phyloP scores from a whole-genome alignment of 768 basidiomycete species.

The Termitomyces sp. region DNA sequence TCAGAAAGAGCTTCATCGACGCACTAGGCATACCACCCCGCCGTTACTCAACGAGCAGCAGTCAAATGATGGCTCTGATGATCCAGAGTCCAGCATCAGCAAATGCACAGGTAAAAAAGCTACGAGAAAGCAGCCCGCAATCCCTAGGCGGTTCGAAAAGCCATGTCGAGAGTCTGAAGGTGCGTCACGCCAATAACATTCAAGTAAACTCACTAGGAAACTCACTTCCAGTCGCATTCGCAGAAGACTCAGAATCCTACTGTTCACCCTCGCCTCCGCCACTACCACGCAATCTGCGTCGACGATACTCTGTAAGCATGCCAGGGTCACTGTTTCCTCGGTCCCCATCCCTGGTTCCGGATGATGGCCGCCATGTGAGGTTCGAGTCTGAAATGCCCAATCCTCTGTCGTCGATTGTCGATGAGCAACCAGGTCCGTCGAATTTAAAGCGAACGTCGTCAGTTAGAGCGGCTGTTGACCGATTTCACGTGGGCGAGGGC shows the following conservation, averaged over 20 bases:
- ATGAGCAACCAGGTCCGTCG: conserved; percentile 13
- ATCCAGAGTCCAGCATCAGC: neutral
- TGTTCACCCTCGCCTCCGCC: conserved; percentile 26
- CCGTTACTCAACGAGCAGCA: conserved; percentile 4
- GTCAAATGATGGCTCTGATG: neutral
- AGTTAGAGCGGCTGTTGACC: conserved; percentile 43
- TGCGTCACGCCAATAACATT: neutral
- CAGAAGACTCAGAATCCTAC: conserved; percentile 18
- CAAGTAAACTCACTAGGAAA: neutral
- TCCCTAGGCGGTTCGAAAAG: neutral
- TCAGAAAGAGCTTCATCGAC: conserved; percentile 1
- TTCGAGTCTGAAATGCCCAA: conserved; percentile 23
- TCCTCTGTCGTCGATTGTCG: conserved; percentile 3
- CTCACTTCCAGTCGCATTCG: neutral
- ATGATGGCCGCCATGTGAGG: conserved; percentile 31
- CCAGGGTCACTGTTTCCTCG: conserved; percentile 75
- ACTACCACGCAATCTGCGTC: conserved; percentile 26
- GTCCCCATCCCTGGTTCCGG: conserved; percentile 58
- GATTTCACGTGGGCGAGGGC: conserved; percentile 37
- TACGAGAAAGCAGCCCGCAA: neutral
- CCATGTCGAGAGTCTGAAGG: conserved; percentile 2
- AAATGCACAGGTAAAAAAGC: neutral
- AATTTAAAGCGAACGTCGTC: conserved; percentile 30
- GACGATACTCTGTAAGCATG: conserved; percentile 55
- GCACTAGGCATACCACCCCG: conserved; percentile 1